Conservation (phyloP, 1,284 basidiomycete species). For the Ustilago trichophora region DNA sequence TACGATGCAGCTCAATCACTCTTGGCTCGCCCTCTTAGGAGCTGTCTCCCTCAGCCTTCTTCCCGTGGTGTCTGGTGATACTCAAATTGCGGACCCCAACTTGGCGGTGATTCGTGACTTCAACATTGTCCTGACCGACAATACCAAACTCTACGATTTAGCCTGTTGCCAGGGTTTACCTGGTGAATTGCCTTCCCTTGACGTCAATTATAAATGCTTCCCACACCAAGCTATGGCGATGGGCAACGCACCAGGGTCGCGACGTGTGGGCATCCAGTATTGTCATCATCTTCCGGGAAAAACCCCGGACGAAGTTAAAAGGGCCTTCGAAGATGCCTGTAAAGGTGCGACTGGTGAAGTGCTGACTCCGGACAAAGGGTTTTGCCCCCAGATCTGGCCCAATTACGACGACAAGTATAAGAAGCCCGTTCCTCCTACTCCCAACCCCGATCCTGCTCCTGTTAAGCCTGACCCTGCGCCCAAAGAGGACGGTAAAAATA, state of each 20-base stretch:
- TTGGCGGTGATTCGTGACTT: constrained; percentile 9
- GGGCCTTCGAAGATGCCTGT: constrained; percentile 10
- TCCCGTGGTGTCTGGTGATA: background rate
- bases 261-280: constrained; percentile 22
- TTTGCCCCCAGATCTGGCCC: constrained; percentile 28
- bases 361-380: constrained; percentile 5
- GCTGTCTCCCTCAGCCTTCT: constrained; percentile 7
- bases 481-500: background rate
- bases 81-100: constrained; percentile 25
- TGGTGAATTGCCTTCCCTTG: background rate
- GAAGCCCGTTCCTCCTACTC: constrained; percentile 12
- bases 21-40: constrained; percentile 23
- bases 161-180: constrained; percentile 23
- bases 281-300: constrained; percentile 10
- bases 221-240: constrained; percentile 5
- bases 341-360: background rate
- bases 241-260: constrained; percentile 3
- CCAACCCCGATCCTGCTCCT: background rate
- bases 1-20: constrained; percentile 11
- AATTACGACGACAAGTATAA: constrained; percentile 24
- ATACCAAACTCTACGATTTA: constrained; percentile 30
- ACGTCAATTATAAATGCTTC: constrained; percentile 13
- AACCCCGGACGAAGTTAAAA: background rate
- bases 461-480: background rate
- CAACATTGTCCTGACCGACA: constrained; percentile 39